Base-by-base conservation (phyloP, 192 early-diverging fungal genomes). In the Coemansia nantahalensis region DNA sequence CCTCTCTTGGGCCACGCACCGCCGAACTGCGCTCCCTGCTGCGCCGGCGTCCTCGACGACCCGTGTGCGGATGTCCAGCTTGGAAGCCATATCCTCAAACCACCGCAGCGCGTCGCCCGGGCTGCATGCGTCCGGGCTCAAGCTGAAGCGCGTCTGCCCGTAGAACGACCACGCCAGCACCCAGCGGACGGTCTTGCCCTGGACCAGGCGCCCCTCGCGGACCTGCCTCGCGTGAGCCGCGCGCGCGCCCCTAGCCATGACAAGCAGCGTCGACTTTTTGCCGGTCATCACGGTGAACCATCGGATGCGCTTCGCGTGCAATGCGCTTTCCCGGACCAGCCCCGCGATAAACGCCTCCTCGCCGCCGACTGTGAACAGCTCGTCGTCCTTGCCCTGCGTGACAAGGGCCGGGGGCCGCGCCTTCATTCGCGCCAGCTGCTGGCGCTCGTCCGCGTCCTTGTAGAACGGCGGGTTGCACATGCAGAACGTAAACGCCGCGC, bases 381-480 rank as follows among this genome's bases (percentile, higher is more conserved):
- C 93, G 24, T 77, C 68, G 0, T 53, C 34, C 3, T 83, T 75
- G 7, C 84, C 89, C 4, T 54, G 78, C 30, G 84, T 75, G 21
- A 82, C 62, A 12, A 82, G 77, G 1, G 59, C 65, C 2, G 92
- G 82, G 22, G 46, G 37, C 0, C 51, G 44, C 1, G 59, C 53
- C 44, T 95, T 95, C n/a, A 38, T 50, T 1, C 65, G 51, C 1
- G 67, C 42, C 2, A 82, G 67, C 12, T 59, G 58, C 17, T 76
- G 49, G 11, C 86, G 81, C 32, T 92, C 85, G 17, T 74, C 68
- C 7, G 55, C 50, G 51, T 69, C 79, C 10, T 54, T 70, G 51
- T 90, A 96, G 54, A 94, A 96, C 28, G 93, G 93, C 28, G 92
- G 93, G 54, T 96, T 96, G 62, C 91, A 94, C 88, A 96, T 91